phyloP scores from a whole-genome alignment of 106 monocot genomes.

The Agapanthus africanus region DNA sequence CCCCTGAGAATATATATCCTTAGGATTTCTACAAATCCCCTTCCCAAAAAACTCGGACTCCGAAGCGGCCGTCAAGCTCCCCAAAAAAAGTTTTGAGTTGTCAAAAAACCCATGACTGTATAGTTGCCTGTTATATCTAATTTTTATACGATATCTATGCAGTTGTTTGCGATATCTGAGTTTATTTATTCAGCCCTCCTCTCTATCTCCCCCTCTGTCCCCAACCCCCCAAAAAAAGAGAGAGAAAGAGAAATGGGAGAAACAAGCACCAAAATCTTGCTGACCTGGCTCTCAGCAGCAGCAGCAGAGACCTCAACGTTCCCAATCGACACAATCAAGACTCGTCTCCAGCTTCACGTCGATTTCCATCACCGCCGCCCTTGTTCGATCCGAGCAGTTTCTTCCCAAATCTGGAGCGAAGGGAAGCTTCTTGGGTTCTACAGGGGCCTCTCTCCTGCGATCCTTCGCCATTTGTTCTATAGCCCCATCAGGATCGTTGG shows the following conservation, averaged over 20 bases:
- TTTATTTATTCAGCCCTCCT: no score
- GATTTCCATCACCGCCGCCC: background rate
- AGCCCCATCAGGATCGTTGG: constrained; percentile 76
- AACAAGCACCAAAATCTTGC: constrained; percentile 10
- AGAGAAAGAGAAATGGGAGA: background rate
- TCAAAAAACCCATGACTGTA: no score
- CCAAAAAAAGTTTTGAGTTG: no score
- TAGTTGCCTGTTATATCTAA: no score
- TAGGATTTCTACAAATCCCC: no score
- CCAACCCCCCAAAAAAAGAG: no score
- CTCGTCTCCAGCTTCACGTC: constrained; percentile 62
- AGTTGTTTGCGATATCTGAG: no score
- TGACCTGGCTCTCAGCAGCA: constrained; percentile 49
- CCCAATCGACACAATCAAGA: constrained; percentile 80
- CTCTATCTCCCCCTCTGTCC: no score
- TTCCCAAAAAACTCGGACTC: no score
- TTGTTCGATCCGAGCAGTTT: constrained; percentile 11
- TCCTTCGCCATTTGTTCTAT: constrained; percentile 81
- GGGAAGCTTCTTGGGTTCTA: constrained; percentile 45
- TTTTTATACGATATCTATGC: no score
- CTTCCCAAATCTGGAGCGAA: constrained; percentile 23
- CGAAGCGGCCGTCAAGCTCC: no score
- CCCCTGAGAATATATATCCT: no score
- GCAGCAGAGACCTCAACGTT: constrained; percentile 67
- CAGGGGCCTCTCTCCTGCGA: constrained; percentile 64